Evolutionary conservation across 306 rosid species (phyloP), one percentile per base, ranked within the genome.

Genomic region (Ormosia emarginata): DNA sequence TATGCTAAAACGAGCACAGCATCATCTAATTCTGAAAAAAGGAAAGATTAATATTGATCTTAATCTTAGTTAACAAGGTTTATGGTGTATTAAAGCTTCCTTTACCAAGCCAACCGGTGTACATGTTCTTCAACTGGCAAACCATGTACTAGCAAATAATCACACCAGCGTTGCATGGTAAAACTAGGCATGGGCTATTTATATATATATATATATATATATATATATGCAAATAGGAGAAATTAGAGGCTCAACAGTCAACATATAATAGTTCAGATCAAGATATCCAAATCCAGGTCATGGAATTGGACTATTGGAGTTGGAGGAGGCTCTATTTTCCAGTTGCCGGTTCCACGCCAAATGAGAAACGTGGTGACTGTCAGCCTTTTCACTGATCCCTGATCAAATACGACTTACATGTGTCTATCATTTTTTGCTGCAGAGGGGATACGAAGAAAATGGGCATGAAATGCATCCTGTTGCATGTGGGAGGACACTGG

Each of bases 401-500:
- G 70, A 14, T 71, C 24, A 53, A 74, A 5, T 39, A 71, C n/a
- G 67, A 52, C 40, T 68, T 52, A 62, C 61, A 67, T 67, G 15
- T 67, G 77, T 75, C 3, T 44, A 18, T 71, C 46, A 82, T 71
- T 14, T 36, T 81, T 46, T 78, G 68, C 68, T 79, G 87, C 80
- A 75, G 41, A 78, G 85, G 66, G 77, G 72, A 84, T 81, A 5
- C 24, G 30, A 56, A 75, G 77, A 82, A 66, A 68, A 55, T 65
- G 43, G 75, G 33, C 8, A 74, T 32, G 80, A 29, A 82, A 68
- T 17, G 63, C 50, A 15, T 13, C 33, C 13, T 50, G 17, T 59
- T 74, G 86, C 94, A 89, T 92, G 93, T 90, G 94, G 68, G 79
- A 77, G 74, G 70, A 74, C 64, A 85, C 53, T 89, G 76, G 85